phyloP scores from a whole-genome alignment of 148 eudicot species.

The Fagopyrum homotropicum region DNA sequence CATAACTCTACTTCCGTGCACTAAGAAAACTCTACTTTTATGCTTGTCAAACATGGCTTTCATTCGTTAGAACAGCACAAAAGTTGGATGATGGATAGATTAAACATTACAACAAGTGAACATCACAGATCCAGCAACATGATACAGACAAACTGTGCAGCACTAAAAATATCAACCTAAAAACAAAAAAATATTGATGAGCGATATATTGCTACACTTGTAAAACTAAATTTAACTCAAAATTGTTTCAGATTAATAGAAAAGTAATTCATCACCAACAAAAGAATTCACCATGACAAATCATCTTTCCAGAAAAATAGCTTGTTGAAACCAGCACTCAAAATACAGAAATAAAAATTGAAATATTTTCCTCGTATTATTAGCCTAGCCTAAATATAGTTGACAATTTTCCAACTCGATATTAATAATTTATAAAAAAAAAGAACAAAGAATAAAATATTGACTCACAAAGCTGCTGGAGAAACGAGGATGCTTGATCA shows the following conservation, averaged over 20 bases:
- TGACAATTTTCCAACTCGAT: neutral
- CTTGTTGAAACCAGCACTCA: no score
- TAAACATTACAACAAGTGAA: neutral
- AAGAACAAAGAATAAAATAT: neutral
- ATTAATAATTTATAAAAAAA: neutral
- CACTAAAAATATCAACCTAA: neutral
- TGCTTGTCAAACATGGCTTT: neutral
- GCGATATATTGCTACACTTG: neutral
- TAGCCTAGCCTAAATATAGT: neutral
- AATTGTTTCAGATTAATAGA: neutral
- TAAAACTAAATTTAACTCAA: no score
- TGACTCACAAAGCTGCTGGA: constrained; percentile 35
- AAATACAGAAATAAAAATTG: neutral
- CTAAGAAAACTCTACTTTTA: no score
- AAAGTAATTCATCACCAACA: neutral
- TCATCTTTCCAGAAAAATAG: neutral
- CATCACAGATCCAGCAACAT: neutral
- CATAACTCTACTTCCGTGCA: no score
- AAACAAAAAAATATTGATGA: neutral
- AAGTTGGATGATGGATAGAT: neutral
- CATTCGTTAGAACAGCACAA: neutral
- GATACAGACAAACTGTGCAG: neutral
- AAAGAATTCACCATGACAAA: no score
- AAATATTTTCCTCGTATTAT: neutral
- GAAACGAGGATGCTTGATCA: constrained; percentile 59